Evolutionary conservation across 768 basidiomycete species (phyloP).

Genomic region (Tylopilus balloui): DNA sequence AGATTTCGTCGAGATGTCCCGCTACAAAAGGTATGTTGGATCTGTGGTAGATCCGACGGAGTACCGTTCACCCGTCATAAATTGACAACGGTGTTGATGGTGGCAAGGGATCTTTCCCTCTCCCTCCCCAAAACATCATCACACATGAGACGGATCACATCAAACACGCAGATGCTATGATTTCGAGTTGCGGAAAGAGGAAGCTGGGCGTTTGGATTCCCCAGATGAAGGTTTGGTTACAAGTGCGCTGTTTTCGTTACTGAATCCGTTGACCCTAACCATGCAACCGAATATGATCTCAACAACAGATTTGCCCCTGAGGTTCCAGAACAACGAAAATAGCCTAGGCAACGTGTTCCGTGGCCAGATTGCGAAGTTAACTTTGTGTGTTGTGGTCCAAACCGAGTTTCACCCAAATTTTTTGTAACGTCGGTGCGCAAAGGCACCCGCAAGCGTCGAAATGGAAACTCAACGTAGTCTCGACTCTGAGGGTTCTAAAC

Average conservation of each 20-base stretch:
- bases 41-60: background rate
- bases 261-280: background rate
- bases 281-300: conserved; percentile 8
- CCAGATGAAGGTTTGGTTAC: conserved; percentile 44
- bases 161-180: conserved; percentile 62
- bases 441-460: background rate
- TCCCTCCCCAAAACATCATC: conserved; percentile 67
- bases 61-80: background rate
- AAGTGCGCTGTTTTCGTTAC: background rate
- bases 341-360: conserved; percentile 7
- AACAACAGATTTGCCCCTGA: conserved; percentile 12
- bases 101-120: conserved; percentile 35
- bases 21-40: conserved; percentile 60
- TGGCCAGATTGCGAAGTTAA: conserved; percentile 15
- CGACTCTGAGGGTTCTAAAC: background rate
- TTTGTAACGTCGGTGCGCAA: background rate
- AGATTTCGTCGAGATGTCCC: conserved; percentile 52
- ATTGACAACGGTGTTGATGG: background rate
- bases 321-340: background rate
- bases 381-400: background rate
- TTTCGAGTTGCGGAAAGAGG: conserved; percentile 50
- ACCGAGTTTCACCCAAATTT: background rate
- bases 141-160: conserved; percentile 46
- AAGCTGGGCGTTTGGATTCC: conserved; percentile 50
- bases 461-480: background rate